These are phyloP conservation scores for Ramaria sp. DNA, from an alignment of 768 basidiomycete species.

Conservation along the genomic window DNA sequence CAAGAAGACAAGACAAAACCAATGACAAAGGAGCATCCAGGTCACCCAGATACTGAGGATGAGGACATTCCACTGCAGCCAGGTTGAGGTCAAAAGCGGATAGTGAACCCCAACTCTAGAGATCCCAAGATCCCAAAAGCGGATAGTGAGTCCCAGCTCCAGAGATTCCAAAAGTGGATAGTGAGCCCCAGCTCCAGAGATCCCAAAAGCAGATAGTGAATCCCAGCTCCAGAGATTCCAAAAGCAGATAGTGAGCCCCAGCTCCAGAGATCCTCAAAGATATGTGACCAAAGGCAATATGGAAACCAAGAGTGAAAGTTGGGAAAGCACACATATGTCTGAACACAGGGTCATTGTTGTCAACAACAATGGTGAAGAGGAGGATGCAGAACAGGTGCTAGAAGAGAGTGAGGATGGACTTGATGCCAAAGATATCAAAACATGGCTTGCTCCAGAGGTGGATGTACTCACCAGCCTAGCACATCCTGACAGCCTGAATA, in stretches of 20 bases:
- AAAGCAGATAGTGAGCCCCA: no score
- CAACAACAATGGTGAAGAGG: constrained; percentile 3
- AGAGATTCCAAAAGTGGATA: no score
- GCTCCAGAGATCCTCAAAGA: not conserved
- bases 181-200: no score
- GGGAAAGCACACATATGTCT: not conserved
- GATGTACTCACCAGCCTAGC: no score
- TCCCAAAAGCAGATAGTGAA: no score
- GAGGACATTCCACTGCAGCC: constrained; percentile 28
- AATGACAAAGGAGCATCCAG: constrained; percentile 7
- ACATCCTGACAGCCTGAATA: no score
- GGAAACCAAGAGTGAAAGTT: constrained; percentile 40
- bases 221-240: no score
- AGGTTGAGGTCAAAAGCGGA: constrained; percentile 9
- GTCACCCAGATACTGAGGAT: constrained; percentile 16
- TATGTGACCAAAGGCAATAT: constrained; percentile 48
- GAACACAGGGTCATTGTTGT: constrained; percentile 12
- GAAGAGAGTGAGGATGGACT: constrained; percentile 21
- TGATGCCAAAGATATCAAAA: constrained; percentile 22
- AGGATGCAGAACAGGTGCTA: constrained; percentile 4
- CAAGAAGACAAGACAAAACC: constrained; percentile 13
- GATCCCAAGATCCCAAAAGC: no score
- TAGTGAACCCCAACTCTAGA: no score
- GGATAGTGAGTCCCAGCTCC: no score
- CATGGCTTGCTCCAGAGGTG: constrained; percentile 18